These are phyloP conservation scores for Termitomyces eurrhizus DNA, from an alignment of 768 basidiomycete genomes.

Conservation along the genomic window DNA sequence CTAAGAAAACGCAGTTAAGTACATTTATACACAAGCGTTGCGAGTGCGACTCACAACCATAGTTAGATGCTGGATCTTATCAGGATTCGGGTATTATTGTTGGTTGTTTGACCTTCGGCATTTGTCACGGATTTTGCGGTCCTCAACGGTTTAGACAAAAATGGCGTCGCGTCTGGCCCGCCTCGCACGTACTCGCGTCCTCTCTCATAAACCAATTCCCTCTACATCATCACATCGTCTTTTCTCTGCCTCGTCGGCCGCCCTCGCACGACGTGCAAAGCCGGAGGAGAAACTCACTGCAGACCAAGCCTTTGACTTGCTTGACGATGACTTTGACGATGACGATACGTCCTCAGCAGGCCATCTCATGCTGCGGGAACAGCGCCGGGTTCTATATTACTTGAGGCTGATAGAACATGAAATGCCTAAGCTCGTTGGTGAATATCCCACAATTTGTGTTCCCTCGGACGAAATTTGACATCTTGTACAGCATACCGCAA, in stretches of 20 bases:
- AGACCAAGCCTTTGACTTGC: conserved; percentile 39
- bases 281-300: conserved; percentile 36
- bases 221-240: conserved; percentile 13
- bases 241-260: conserved; percentile 25
- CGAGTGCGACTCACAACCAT: conserved; percentile 50
- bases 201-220: conserved; percentile 2
- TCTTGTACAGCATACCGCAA: conserved; percentile 66
- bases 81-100: conserved; percentile 1
- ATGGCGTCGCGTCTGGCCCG: conserved; percentile 19
- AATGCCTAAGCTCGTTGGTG: conserved; percentile 78
- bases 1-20: conserved; percentile 25
- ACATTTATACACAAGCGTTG: not conserved
- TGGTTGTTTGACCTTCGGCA: conserved; percentile 7
- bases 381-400: conserved; percentile 72
- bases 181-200: conserved; percentile 8
- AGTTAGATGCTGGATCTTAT: conserved; percentile 7
- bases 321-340: conserved; percentile 41
- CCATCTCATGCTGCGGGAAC: conserved; percentile 70
- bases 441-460: conserved; percentile 3
- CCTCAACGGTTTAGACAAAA: not conserved
- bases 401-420: conserved; percentile 86
- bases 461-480: conserved; percentile 3
- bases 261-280: conserved; percentile 30
- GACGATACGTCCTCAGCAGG: conserved; percentile 69
- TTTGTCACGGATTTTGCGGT: conserved; percentile 1